Conservation (phyloP, 805 yeast species). For the Ogataea wickerhamii region DNA sequence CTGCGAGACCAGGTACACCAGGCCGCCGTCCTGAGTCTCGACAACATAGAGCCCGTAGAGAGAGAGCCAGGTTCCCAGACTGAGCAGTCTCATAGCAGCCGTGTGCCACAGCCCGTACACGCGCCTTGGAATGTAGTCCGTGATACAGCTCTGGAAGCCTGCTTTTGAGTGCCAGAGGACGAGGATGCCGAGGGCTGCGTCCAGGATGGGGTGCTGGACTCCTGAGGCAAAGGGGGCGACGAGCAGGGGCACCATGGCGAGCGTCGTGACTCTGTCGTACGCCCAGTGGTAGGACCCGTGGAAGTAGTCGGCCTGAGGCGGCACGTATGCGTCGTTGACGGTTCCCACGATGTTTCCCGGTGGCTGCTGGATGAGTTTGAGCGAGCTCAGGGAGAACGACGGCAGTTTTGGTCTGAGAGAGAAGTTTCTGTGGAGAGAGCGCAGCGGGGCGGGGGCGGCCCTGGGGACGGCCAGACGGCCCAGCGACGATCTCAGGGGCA, state of each 20-base stretch:
- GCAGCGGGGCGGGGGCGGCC: too few species aligned
- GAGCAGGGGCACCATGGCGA: constrained; percentile 72
- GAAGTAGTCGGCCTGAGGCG: constrained; percentile 57
- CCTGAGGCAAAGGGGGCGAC: constrained; percentile 77
- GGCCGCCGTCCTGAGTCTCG: constrained; percentile 77
- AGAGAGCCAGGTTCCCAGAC: constrained; percentile 66
- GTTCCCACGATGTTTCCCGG: constrained; percentile 91
- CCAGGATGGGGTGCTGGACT: constrained; percentile 63
- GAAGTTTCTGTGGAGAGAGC: constrained; percentile 5
- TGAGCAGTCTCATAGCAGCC: constrained; percentile 62
- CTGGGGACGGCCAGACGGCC: too few species aligned
- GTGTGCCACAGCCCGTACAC: constrained; percentile 77
- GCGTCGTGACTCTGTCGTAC: constrained; percentile 70
- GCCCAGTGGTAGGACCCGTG: constrained; percentile 95
- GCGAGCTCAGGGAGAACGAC: constrained; percentile 12
- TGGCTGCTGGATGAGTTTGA: constrained; percentile 70
- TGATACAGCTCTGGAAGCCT: constrained; percentile 88
- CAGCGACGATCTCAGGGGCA: too few species aligned
- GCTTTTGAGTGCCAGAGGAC: constrained; percentile 75
- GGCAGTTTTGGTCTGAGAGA: constrained; percentile 25
- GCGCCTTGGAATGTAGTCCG: constrained; percentile 86
- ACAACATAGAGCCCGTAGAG: constrained; percentile 78
- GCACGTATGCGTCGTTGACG: constrained; percentile 80
- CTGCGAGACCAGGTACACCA: constrained; percentile 58
- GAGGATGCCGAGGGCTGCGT: constrained; percentile 63